A percentile compares a stretch with the other conserved stretches of the same genome.
Conservation (phyloP, 257 asterid genomes). For the Nicotiana sylvestris region DNA sequence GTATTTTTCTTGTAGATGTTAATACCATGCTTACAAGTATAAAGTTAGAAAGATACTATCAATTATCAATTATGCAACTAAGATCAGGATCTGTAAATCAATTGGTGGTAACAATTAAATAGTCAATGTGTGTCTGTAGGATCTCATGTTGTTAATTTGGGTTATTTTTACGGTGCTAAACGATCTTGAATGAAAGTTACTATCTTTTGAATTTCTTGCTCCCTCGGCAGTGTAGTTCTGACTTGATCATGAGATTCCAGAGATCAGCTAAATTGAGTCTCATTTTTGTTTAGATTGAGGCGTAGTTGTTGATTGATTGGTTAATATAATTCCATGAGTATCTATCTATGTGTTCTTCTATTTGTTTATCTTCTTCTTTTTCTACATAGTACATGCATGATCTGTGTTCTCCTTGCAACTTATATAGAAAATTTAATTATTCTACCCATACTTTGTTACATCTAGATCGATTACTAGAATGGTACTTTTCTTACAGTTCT, state of each 20-base stretch:
- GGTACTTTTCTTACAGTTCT: background rate
- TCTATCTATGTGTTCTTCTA: background rate
- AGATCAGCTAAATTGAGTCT: background rate
- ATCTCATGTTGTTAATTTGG: background rate
- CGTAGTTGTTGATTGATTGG: background rate
- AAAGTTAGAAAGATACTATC: background rate
- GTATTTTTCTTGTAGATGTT: background rate
- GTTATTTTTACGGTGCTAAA: background rate
- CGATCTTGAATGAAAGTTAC: background rate
- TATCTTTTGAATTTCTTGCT: background rate
- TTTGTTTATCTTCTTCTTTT: background rate
- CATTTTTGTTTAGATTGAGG: background rate
- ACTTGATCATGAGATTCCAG: background rate
- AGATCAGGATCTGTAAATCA: background rate
- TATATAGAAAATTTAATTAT: background rate
- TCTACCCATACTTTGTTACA: background rate
- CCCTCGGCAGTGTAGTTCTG: background rate
- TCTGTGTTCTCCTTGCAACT: background rate
- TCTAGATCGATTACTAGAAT: background rate
- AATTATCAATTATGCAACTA: background rate
- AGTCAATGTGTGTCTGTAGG: background rate
- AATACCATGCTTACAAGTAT: background rate
- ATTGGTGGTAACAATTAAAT: background rate
- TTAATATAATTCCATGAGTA: background rate
- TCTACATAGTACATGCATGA: background rate